These are phyloP conservation scores for Dunaliella primolecta DNA, from an alignment of 139 green algal species.

Conservation along the genomic window DNA sequence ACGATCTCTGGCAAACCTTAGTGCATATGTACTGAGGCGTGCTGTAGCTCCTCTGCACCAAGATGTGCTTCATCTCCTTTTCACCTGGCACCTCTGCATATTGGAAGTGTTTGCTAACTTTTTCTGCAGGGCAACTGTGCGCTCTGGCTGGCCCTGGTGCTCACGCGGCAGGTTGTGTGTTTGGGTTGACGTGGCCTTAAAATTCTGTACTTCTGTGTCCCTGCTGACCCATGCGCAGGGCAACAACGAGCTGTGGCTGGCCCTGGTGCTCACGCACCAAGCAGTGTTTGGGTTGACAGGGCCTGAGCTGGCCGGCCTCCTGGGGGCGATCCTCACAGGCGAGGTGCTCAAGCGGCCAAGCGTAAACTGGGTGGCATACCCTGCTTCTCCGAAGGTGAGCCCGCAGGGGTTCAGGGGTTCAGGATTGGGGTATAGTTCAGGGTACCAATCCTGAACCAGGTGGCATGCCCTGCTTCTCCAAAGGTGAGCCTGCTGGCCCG, in stretches of 20 bases:
- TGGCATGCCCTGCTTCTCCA: conserved; percentile 45
- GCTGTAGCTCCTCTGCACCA: too few relatives aligned
- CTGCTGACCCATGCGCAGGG: too few relatives aligned
- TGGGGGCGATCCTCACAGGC: conserved; percentile 52
- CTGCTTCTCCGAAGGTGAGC: conserved; percentile 25
- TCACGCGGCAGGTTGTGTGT: conserved; percentile 59
- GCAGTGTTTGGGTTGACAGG: conserved; percentile 46
- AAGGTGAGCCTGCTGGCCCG: conserved; percentile 7
- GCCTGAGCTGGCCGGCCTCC: conserved; percentile 60
- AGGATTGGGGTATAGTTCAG: conserved; percentile 5
- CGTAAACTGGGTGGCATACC: conserved; percentile 45
- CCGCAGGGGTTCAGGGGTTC: neutral
- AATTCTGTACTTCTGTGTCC: too few relatives aligned
- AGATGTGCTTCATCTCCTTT: too few relatives aligned
- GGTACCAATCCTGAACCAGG: conserved; percentile 20
- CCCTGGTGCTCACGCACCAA: conserved; percentile 65
- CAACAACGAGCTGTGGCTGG: conserved; percentile 89
- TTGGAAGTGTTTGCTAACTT: too few relatives aligned
- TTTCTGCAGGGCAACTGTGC: conserved; percentile 76
- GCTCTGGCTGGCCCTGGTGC: conserved; percentile 82
- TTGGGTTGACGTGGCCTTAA: conserved; percentile 45
- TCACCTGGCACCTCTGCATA: too few relatives aligned
- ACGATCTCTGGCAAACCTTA: too few relatives aligned
- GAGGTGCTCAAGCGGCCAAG: conserved; percentile 43
- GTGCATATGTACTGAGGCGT: too few relatives aligned